Evolutionary conservation across 2,329 filamentous ascomycete genomes (phyloP), one percentile per base, ranked within the genome.

Genomic region (Penicillium paneum): DNA sequence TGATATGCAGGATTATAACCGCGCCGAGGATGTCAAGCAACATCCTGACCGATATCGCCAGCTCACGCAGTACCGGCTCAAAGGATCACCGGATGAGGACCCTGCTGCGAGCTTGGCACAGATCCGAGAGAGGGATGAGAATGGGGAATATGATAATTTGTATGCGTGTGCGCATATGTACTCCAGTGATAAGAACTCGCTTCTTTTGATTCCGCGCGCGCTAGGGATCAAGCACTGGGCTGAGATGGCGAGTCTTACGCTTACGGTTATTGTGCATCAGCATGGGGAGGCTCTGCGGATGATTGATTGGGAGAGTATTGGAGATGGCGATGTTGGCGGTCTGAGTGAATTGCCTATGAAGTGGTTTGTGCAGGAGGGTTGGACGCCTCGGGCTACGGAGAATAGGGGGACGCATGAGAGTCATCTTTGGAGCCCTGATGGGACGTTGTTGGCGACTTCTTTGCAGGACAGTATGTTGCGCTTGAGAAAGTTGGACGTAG

Each of bases 151-250:
- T 46, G 75, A 80, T 31, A 84, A 84, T 58, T 66, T 84, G 17
- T 81, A 84, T 58, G 78, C 81, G 1, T 82, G 79, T 59, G 81
- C 80, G 3, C 82, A 85, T 65, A 70, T 83, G 40, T 84, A 83
- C 61, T 78, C 81, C 0, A 80, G 78, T 32, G 82, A 84, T 60
- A 76, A 78, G 24, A 84, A 84, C 53, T 79, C 78, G 17, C 67
- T 83, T 12, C 78, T 79, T 65, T 67, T 82, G 41, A 75, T 83
- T 2, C 73, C 79, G 2, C 79, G 79, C 21, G 76, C 80, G 15
- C 64, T 80, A n/a, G 75, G 75, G 0, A 67, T 77, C 24, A 67
- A 73, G 35, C 58, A 66, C 7, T 76, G 71, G 55, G 69, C 64
- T 0, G 71, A 72, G 21, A 78, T 81, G 72, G 76, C 75, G 5